Evolutionary conservation across 257 asterid species (phyloP).

Genomic region (Fraxinus anomala): DNA sequence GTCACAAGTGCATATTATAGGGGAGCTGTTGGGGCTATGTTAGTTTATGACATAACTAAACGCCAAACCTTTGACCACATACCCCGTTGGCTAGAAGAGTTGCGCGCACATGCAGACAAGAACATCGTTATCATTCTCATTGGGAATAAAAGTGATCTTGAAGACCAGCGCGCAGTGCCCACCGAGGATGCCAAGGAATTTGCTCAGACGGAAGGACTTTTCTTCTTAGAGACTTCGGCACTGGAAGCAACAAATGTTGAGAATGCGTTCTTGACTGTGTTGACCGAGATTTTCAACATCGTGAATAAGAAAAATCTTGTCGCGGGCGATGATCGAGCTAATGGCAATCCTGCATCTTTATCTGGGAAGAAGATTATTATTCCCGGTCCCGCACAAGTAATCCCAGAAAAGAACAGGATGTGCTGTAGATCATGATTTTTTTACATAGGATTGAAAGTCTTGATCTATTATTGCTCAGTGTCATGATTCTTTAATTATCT

Average conservation of each 20-base stretch:
- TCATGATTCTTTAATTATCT: conserved; percentile 17
- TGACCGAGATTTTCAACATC: conserved; percentile 70
- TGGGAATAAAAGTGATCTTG: conserved; percentile 78
- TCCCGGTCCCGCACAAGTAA: conserved; percentile 68
- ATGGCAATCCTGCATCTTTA: conserved; percentile 56
- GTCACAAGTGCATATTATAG: conserved; percentile 84
- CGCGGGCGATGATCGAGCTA: conserved; percentile 52
- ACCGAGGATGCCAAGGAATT: conserved; percentile 83
- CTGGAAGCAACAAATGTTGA: conserved; percentile 67
- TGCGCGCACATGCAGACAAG: conserved; percentile 57
- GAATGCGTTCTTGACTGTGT: conserved; percentile 59
- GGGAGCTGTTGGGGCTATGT: conserved; percentile 83
- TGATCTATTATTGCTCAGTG: background rate
- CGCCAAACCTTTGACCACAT: conserved; percentile 78
- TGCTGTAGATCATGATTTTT: conserved; percentile 54
- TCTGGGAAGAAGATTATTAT: conserved; percentile 63
- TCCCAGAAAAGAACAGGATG: conserved; percentile 67
- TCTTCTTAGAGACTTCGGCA: conserved; percentile 81
- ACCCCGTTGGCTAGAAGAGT: conserved; percentile 73
- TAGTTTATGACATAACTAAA: conserved; percentile 74
- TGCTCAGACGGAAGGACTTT: conserved; percentile 63
- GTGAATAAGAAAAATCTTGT: conserved; percentile 62
- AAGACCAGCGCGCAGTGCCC: conserved; percentile 62
- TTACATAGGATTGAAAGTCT: background rate
- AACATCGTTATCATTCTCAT: conserved; percentile 71